Conservation (phyloP, 78 protist species). For the Mastigamoeba balamuthi region DNA sequence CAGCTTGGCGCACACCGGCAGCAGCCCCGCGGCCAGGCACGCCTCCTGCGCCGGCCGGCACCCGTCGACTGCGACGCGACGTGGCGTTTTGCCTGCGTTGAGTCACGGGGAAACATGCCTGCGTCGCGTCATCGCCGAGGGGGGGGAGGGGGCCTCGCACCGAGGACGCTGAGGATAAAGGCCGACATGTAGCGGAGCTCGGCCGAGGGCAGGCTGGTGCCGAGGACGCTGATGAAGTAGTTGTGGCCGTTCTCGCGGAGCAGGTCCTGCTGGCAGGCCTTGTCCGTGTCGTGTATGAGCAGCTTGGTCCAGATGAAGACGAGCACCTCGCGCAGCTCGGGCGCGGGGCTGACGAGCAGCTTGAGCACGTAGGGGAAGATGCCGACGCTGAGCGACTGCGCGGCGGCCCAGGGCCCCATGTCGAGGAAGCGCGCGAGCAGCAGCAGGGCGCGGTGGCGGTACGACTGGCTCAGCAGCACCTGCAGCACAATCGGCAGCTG, state of each 20-base stretch:
- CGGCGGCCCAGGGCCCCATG: conserved; percentile 91
- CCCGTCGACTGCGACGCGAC: neutral
- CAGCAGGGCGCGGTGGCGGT: conserved; percentile 80
- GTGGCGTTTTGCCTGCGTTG: too few relatives aligned
- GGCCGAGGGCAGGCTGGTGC: conserved; percentile 11
- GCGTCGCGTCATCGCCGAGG: neutral
- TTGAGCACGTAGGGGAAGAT: conserved; percentile 91
- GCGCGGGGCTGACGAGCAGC: conserved; percentile 55
- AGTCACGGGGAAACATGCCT: neutral
- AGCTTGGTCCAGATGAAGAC: conserved; percentile 84
- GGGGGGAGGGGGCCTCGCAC: neutral
- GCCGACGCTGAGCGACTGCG: conserved; percentile 82
- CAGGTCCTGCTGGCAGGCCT: conserved; percentile 66
- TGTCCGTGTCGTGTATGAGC: neutral
- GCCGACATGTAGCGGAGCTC: conserved; percentile 38
- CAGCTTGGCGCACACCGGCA: conserved; percentile 23
- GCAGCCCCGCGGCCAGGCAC: conserved; percentile 45
- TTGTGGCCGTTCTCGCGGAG: conserved; percentile 67
- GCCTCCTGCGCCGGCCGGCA: conserved; percentile 55
- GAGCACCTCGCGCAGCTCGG: conserved; percentile 63
- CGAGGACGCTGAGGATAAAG: conserved; percentile 30
- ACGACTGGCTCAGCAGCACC: conserved; percentile 78
- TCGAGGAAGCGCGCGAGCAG: conserved; percentile 85
- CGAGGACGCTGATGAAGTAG: conserved; percentile 61
- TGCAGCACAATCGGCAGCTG: conserved; percentile 94